These are phyloP conservation scores for Diaporthe sp. DNA, from an alignment of 2,329 filamentous ascomycete genomes.

Conservation along the genomic window DNA sequence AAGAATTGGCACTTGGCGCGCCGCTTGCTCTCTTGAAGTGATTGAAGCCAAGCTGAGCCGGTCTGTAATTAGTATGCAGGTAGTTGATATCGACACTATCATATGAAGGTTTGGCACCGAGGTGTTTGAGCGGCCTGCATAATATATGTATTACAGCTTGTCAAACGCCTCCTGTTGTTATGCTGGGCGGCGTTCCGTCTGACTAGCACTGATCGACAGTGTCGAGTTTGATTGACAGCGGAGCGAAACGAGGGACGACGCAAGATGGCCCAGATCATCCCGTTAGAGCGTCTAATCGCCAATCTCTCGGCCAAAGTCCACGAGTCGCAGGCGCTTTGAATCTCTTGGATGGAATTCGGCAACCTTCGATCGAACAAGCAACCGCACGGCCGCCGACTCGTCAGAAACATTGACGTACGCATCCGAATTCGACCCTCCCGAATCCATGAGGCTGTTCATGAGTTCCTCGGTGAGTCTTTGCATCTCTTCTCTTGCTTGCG, in stretches of 20 bases:
- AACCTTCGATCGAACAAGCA: conserved; percentile 75
- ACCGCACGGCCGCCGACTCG: conserved; percentile 74
- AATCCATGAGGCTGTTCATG: conserved; percentile 69
- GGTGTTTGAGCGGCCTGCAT: conserved; percentile 21
- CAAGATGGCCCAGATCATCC: conserved; percentile 29
- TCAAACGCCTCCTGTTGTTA: conserved; percentile 32
- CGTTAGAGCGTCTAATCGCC: conserved; percentile 59
- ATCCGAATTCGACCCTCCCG: conserved; percentile 67
- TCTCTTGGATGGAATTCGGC: conserved; percentile 77
- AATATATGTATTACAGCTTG: conserved; percentile 28
- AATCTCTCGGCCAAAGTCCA: conserved; percentile 76
- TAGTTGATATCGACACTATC: background rate
- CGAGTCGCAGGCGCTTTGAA: conserved; percentile 69
- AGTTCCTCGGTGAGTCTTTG: conserved; percentile 71
- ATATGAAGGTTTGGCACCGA: conserved; percentile 8
- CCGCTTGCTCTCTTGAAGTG: background rate
- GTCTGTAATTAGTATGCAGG: conserved; percentile 2
- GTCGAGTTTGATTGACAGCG: conserved; percentile 37
- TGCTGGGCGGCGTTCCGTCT: conserved; percentile 22
- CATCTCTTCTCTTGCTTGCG: conserved; percentile 70
- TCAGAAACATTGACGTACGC: conserved; percentile 71
- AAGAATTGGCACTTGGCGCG: conserved; percentile 14
- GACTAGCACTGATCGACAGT: conserved; percentile 33
- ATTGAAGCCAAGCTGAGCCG: conserved; percentile 10
- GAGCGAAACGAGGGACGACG: conserved; percentile 13